Evolutionary conservation across 139 green algal species (phyloP).

Genomic region (Bryopsis sp.): DNA sequence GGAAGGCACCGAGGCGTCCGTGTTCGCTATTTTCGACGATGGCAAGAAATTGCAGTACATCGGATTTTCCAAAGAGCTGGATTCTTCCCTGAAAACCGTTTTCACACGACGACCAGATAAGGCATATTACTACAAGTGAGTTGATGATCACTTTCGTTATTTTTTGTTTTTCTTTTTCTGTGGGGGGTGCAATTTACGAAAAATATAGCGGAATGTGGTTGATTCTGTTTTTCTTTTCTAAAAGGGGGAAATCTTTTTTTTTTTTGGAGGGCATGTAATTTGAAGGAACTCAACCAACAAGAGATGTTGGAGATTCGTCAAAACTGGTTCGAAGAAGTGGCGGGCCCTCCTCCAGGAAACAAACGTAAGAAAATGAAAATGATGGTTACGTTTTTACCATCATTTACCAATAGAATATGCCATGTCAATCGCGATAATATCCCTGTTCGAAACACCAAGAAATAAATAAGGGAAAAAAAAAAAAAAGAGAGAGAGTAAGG

Average conservation of each 20-base stretch:
- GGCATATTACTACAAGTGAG: constrained; percentile 68
- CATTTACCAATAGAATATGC: background rate
- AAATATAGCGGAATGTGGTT: too few relatives aligned
- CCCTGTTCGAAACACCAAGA: too few relatives aligned
- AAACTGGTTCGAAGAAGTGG: constrained; percentile 62
- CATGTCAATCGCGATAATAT: too few relatives aligned
- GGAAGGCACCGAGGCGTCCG: constrained; percentile 40
- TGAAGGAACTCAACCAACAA: constrained; percentile 62
- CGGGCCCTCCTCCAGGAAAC: constrained; percentile 64
- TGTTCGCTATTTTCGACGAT: constrained; percentile 81
- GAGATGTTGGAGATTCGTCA: constrained; percentile 57
- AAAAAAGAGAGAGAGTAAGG: too few relatives aligned
- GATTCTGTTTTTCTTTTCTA: too few relatives aligned
- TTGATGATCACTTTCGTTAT: background rate
- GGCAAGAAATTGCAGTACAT: constrained; percentile 81
- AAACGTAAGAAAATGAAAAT: constrained; percentile 34
- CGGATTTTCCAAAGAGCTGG: constrained; percentile 74
- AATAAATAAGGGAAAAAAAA: too few relatives aligned
- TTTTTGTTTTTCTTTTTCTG: too few relatives aligned
- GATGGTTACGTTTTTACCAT: background rate
- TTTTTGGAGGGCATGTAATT: constrained; percentile 30
- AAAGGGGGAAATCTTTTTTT: too few relatives aligned
- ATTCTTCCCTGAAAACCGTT: constrained; percentile 66
- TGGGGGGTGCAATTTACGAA: too few relatives aligned
- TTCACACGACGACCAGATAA: constrained; percentile 72